Conservation (phyloP, 106 monocot genomes). For the Dioscorea dumetorum region DNA sequence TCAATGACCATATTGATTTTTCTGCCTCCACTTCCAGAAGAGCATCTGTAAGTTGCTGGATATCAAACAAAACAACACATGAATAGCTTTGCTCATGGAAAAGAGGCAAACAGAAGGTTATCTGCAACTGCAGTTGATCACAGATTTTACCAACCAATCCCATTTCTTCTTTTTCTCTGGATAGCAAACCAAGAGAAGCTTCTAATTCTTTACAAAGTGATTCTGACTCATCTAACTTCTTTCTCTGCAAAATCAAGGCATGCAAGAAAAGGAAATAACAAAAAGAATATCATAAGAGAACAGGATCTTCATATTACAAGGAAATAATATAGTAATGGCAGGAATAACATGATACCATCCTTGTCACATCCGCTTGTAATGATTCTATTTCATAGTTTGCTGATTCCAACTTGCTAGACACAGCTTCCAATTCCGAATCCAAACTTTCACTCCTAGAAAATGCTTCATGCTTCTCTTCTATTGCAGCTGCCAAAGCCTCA, state of each 20-base stretch:
- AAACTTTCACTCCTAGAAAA: slow-evolving; percentile 18
- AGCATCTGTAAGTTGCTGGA: slow-evolving; percentile 85
- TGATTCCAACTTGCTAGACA: slow-evolving; percentile 33
- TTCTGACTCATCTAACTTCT: slow-evolving; percentile 47
- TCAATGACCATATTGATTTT: slow-evolving; percentile 48
- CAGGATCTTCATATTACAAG: background rate
- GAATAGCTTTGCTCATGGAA: background rate
- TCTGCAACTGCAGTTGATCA: background rate
- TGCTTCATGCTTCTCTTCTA: slow-evolving; percentile 65
- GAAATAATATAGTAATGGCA: background rate
- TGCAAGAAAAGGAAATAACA: background rate
- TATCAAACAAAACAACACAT: slow-evolving; percentile 1
- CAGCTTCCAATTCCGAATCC: slow-evolving; percentile 38
- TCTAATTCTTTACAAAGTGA: slow-evolving; percentile 26
- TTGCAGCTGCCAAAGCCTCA: slow-evolving; percentile 32
- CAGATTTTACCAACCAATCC: slow-evolving; percentile 56
- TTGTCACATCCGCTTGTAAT: slow-evolving; percentile 45
- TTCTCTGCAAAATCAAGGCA: slow-evolving; percentile 31
- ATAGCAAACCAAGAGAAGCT: slow-evolving; percentile 38
- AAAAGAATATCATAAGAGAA: slow-evolving; percentile 1
- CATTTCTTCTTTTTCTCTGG: slow-evolving; percentile 83
- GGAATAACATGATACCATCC: slow-evolving; percentile 24
- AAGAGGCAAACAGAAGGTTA: background rate
- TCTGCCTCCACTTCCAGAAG: slow-evolving; percentile 77
- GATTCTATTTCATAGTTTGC: slow-evolving; percentile 41